Evolutionary conservation across 1,139 yeast genomes (phyloP).

Genomic region (Suhomyces anneliseae): DNA sequence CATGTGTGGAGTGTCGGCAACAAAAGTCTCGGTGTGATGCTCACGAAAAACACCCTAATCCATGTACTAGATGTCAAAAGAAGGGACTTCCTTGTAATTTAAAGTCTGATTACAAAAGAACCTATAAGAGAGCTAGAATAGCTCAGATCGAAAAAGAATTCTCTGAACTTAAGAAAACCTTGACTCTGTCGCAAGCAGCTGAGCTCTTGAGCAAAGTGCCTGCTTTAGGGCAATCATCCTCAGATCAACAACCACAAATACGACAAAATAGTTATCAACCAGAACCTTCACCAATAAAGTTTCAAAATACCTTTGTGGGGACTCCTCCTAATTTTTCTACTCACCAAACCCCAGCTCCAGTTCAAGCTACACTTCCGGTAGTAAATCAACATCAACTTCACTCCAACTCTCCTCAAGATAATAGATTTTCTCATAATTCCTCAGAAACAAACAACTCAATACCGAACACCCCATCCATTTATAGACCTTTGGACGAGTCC

Average conservation of each 20-base stretch:
- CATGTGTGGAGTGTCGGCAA: conserved; percentile 95
- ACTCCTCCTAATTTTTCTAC: background rate
- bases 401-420: conserved; percentile 9
- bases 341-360: background rate
- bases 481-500: conserved; percentile 14
- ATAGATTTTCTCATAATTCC: conserved; percentile 15
- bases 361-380: background rate
- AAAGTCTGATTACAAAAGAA: conserved; percentile 80
- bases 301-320: background rate
- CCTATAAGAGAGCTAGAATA: conserved; percentile 82
- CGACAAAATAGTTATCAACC: background rate
- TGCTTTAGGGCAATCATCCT: conserved; percentile 15
- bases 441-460: conserved; percentile 27
- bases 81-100: conserved; percentile 69
- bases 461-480: conserved; percentile 37
- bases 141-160: conserved; percentile 84
- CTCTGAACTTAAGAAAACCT: conserved; percentile 59
- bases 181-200: conserved; percentile 53
- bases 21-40: conserved; percentile 92
- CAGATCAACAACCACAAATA: background rate
- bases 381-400: conserved; percentile 1
- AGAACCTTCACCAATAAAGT: background rate
- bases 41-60: conserved; percentile 68
- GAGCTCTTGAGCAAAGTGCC: conserved; percentile 42
- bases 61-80: conserved; percentile 80